A percentile compares a stretch with the other conserved stretches of the same genome.
phyloP scores from a whole-genome alignment of 768 basidiomycete genomes.

The Cystobasidium tubakii region DNA sequence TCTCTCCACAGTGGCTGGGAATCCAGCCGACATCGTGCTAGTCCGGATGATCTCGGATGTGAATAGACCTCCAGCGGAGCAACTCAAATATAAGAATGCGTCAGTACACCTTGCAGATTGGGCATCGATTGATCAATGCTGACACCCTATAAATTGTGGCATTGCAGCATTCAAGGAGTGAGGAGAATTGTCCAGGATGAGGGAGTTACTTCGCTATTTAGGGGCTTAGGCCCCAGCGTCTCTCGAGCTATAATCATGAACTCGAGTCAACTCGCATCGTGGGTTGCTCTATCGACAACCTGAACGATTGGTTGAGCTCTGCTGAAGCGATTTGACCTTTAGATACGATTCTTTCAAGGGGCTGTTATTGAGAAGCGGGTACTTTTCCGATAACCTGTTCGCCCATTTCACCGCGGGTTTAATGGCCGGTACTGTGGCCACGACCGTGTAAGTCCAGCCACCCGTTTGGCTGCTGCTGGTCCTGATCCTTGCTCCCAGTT shows the following conservation, averaged over 20 bases:
- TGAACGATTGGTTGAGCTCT: background rate
- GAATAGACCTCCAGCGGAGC: constrained; percentile 28
- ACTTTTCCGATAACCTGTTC: constrained; percentile 42
- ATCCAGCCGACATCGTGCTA: constrained; percentile 44
- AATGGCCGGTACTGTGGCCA: constrained; percentile 45
- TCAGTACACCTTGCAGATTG: constrained; percentile 35
- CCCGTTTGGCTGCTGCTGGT: no score
- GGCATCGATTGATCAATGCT: no score
- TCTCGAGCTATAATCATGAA: constrained; percentile 46
- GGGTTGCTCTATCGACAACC: no score
- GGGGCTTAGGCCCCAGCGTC: constrained; percentile 44
- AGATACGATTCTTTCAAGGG: constrained; percentile 46
- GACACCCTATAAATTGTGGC: background rate
- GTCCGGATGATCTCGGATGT: constrained; percentile 46
- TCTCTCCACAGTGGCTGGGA: constrained; percentile 40
- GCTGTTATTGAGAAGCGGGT: constrained; percentile 33
- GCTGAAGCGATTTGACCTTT: background rate
- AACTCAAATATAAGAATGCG: constrained; percentile 44
- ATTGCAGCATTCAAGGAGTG: constrained; percentile 43
- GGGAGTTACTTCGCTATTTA: constrained; percentile 40
- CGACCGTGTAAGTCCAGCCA: constrained; percentile 37
- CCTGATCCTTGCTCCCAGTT: constrained; percentile 11
- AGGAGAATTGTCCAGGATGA: constrained; percentile 43
- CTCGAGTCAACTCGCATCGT: constrained; percentile 44
- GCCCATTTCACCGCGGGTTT: constrained; percentile 44